phyloP scores from a whole-genome alignment of 2,329 filamentous ascomycete species.

The Hysterium pulicare region DNA sequence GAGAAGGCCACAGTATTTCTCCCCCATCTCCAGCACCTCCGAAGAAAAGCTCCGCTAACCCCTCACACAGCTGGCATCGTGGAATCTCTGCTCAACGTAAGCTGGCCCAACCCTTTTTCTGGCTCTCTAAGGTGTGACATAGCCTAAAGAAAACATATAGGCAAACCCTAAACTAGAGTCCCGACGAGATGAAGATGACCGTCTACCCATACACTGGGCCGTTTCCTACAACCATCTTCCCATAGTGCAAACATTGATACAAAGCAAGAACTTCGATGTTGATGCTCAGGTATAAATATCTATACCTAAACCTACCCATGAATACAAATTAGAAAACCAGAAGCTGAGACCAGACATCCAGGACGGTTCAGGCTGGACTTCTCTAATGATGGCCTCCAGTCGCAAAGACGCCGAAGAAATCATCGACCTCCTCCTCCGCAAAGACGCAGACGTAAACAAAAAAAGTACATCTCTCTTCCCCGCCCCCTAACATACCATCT shows the following conservation, averaged over 20 bases:
- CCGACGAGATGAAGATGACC: conserved; percentile 77
- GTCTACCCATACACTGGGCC: conserved; percentile 92
- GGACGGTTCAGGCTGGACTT: conserved; percentile 79
- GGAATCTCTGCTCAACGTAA: conserved; percentile 70
- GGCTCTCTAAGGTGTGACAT: conserved; percentile 18
- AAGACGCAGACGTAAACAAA: conserved; percentile 68
- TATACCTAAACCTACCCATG: background rate
- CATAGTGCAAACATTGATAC: conserved; percentile 70
- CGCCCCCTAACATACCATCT: background rate
- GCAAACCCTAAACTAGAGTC: conserved; percentile 74
- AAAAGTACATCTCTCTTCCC: conserved; percentile 55
- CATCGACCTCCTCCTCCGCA: conserved; percentile 64
- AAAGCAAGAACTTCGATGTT: conserved; percentile 72
- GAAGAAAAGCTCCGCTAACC: conserved; percentile 6
- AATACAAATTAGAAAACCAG: background rate
- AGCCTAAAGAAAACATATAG: conserved; percentile 39
- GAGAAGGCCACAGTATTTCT: conserved; percentile 74
- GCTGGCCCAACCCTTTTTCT: conserved; percentile 21
- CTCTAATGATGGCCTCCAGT: conserved; percentile 77
- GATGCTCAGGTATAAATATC: conserved; percentile 68
- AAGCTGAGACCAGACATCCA: conserved; percentile 24
- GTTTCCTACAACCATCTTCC: conserved; percentile 74
- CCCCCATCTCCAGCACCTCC: background rate
- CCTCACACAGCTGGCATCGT: conserved; percentile 58
- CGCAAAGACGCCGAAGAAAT: conserved; percentile 69